Conservation (phyloP, 768 basidiomycete genomes). For the Mycena rebaudengoi region DNA sequence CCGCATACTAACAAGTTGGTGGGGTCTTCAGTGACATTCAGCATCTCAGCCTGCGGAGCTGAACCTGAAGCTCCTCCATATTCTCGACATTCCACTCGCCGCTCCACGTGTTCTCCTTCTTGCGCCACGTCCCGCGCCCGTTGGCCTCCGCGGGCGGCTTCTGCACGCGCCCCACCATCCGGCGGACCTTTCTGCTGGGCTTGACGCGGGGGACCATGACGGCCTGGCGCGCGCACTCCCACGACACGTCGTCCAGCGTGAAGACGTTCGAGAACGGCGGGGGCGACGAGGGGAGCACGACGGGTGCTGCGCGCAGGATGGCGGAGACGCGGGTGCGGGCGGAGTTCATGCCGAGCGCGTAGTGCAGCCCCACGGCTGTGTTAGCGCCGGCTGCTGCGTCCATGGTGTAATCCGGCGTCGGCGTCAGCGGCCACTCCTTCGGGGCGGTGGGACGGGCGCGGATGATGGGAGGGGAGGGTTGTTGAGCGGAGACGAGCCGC, state of each 20-base stretch:
- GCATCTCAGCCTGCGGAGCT: conserved; percentile 14
- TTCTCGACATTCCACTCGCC: conserved; percentile 45
- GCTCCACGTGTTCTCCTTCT: conserved; percentile 40
- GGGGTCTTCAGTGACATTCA: neutral
- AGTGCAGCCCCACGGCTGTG: conserved; percentile 27
- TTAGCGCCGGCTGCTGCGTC: neutral
- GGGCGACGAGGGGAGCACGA: conserved; percentile 11
- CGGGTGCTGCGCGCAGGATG: neutral
- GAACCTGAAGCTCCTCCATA: conserved; percentile 30
- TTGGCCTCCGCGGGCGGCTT: conserved; percentile 9
- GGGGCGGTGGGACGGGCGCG: neutral
- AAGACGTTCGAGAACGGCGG: conserved; percentile 23
- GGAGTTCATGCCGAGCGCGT: conserved; percentile 21
- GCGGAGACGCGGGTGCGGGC: neutral
- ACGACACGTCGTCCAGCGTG: conserved; percentile 21
- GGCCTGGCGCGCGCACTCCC: conserved; percentile 24
- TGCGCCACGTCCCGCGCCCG: conserved; percentile 26
- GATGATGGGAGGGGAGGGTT: neutral
- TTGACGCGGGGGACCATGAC: neutral
- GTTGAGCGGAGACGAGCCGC: neutral
- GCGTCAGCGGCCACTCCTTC: conserved; percentile 15
- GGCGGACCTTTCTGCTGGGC: conserved; percentile 4
- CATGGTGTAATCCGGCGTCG: conserved; percentile 17
- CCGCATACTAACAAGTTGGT: neutral
- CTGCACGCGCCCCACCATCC: conserved; percentile 13